Evolutionary conservation across 148 eudicot genomes (phyloP).

Genomic region (Gaultheria prostrata): DNA sequence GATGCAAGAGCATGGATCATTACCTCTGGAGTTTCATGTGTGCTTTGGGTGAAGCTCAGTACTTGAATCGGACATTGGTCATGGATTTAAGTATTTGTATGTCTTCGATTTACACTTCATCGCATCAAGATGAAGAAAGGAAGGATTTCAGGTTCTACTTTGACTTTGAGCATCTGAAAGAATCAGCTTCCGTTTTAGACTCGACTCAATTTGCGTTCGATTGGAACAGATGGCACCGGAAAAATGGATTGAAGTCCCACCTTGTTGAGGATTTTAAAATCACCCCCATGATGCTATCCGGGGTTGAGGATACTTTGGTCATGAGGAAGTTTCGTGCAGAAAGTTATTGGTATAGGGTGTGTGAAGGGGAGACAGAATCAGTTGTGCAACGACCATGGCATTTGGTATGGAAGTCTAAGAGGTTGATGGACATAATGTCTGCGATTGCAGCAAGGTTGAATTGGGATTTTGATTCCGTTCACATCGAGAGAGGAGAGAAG

Average conservation of each 20-base stretch:
- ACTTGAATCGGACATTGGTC: conserved; percentile 80
- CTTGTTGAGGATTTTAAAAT: conserved; percentile 73
- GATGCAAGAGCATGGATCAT: conserved; percentile 94
- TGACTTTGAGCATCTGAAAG: conserved; percentile 91
- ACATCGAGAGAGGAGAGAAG: conserved; percentile 83
- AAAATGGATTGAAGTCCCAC: conserved; percentile 45
- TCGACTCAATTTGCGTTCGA: conserved; percentile 72
- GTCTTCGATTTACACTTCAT: conserved; percentile 72
- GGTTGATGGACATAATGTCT: conserved; percentile 86
- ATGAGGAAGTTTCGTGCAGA: conserved; percentile 84
- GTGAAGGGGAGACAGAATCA: conserved; percentile 89
- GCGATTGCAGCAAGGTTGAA: conserved; percentile 65
- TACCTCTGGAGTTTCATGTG: conserved; percentile 93
- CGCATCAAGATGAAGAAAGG: conserved; percentile 73
- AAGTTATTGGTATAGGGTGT: conserved; percentile 94
- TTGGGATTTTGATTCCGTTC: conserved; percentile 92
- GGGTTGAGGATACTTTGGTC: conserved; percentile 56
- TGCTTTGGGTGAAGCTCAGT: conserved; percentile 95
- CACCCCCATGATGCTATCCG: conserved; percentile 72
- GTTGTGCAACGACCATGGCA: conserved; percentile 93
- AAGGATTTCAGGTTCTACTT: conserved; percentile 92
- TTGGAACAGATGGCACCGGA: conserved; percentile 79
- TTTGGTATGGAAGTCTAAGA: conserved; percentile 78
- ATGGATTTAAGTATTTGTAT: conserved; percentile 82
- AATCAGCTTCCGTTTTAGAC: conserved; percentile 79